These are phyloP conservation scores for Bretschneidera sinensis DNA, from an alignment of 345 rosid species.

Conservation along the genomic window DNA sequence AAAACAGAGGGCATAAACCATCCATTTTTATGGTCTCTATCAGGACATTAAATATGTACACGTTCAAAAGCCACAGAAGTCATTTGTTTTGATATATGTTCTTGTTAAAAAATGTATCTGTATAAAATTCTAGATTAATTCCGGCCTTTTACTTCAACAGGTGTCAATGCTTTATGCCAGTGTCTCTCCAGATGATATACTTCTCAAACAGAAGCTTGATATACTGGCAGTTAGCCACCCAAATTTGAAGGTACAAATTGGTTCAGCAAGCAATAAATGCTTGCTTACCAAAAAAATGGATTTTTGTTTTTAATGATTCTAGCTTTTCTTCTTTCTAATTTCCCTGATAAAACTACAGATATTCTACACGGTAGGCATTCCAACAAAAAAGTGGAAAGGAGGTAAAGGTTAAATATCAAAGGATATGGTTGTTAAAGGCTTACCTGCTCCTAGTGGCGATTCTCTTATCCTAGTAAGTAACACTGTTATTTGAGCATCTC, in stretches of 20 bases:
- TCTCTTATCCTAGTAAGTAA: conserved; percentile 73
- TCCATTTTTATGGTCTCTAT: neutral
- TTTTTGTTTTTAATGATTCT: neutral
- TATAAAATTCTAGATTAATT: conserved; percentile 7
- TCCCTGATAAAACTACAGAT: conserved; percentile 33
- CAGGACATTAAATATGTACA: neutral
- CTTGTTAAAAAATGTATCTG: neutral
- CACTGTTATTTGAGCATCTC: neutral
- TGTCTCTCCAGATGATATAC: conserved; percentile 90
- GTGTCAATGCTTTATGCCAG: conserved; percentile 79
- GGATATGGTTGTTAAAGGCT: conserved; percentile 73
- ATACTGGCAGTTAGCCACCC: conserved; percentile 73
- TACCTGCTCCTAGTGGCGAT: conserved; percentile 76
- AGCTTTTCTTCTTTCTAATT: conserved; percentile 1
- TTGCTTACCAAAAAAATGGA: neutral
- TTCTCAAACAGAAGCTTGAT: conserved; percentile 89
- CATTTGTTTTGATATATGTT: neutral
- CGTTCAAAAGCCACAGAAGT: neutral
- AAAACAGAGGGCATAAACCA: too few species aligned
- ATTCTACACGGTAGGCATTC: conserved; percentile 84
- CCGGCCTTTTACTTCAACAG: conserved; percentile 30
- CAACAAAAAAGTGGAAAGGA: conserved; percentile 88
- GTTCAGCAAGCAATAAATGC: neutral
- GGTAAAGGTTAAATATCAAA: conserved; percentile 80
- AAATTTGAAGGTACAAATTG: conserved; percentile 61